Base-by-base conservation (phyloP, 2,329 filamentous ascomycete genomes). In the Corynespora cassiicola region DNA sequence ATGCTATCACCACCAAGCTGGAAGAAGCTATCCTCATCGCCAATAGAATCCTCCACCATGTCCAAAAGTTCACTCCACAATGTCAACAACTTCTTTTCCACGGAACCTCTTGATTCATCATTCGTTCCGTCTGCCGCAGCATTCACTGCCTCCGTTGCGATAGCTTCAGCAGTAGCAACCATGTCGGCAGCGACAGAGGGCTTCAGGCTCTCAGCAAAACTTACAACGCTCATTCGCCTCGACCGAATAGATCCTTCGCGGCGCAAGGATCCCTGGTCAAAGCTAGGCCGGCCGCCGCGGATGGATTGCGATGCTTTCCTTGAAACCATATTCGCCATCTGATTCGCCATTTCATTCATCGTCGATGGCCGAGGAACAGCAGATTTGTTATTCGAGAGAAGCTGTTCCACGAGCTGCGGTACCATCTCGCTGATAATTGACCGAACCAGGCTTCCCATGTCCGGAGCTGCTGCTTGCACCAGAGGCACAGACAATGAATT, bases 361-460 rank as follows among this genome's bases (percentile, higher is more conserved):
- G 56, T 56, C 3, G 56, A 41, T 7, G 47, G 37, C 5, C 42
- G 46, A 6, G 58, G 52, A 5, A 51, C 34, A 3, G 50, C 31
- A 10, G 43, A 27, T 27, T 56, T 58, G 33, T 63, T 61, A 35
- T 62, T 63, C 9, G 53, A 35, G 7, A 65, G 40, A 2, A 65
- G 50, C 27, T 63, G 60, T 15, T 58, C 56, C 2, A 65, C 57
- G 22, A 65, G 62, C 21, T 65, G 56, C 15, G 60, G 60, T 5
- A 65, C 60, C 50, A 64, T 57, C 24, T 65, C 61, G 30, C 52
- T 57, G 4, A 65, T 59, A 28, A 65, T 65, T 2, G 56, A 58
- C 4, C 58, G 50, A 17, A 65, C 61, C 21, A 65, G 53, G 25
- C 32, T 52, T 18, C 42, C 50, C 60, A 54, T 62, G 36, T 65